Conservation (phyloP, 2,329 filamentous ascomycete genomes). For the Botrytis squamosa region DNA sequence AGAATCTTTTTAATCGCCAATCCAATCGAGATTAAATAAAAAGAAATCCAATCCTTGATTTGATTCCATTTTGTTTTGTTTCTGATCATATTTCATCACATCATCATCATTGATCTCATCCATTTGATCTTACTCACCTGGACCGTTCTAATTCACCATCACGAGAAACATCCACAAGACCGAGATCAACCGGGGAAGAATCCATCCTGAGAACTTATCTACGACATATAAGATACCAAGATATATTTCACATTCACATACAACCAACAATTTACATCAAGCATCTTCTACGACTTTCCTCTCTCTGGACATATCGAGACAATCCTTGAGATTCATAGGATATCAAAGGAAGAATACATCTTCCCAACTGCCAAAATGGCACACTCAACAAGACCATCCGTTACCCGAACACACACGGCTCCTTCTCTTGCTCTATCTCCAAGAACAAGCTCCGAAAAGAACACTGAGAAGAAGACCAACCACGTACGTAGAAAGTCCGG, state of each 20-base stretch:
- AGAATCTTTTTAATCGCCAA: background rate
- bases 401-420: constrained; percentile 27
- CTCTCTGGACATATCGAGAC: background rate
- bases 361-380: constrained; percentile 30
- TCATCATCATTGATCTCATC: background rate
- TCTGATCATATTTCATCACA: constrained; percentile 1
- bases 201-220: background rate
- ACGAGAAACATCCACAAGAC: constrained; percentile 22
- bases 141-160: constrained; percentile 4
- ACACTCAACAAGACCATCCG: constrained; percentile 33
- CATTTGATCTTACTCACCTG: constrained; percentile 2
- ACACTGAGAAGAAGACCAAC: constrained; percentile 13
- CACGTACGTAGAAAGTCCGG: constrained; percentile 34
- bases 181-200: background rate
- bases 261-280: background rate
- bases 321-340: too few species aligned
- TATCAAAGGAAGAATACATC: constrained; percentile 1
- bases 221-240: background rate
- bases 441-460: constrained; percentile 28
- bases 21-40: constrained; percentile 3
- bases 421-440: constrained; percentile 29
- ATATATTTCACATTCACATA: background rate
- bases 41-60: background rate
- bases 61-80: background rate
- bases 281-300: background rate